A percentile compares a stretch with the other conserved stretches of the same genome.
These are phyloP conservation scores for Paxillus ammoniavirescens DNA, from an alignment of 768 basidiomycete genomes.

Conservation along the genomic window DNA sequence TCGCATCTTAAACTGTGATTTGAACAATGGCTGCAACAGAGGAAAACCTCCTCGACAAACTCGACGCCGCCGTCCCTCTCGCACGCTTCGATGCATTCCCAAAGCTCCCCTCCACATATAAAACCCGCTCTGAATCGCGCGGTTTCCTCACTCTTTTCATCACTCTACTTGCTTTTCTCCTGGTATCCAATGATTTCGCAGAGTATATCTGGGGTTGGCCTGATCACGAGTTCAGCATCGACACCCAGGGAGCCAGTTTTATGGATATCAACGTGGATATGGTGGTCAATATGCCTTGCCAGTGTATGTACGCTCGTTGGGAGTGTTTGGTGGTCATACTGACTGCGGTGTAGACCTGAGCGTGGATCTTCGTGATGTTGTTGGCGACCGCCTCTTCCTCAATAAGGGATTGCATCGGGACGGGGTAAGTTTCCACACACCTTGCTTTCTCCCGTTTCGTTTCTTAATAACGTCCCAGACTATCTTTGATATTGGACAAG, in stretches of 20 bases:
- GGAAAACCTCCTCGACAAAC: slow-evolving; percentile 51
- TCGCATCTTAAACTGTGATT: too few relatives aligned
- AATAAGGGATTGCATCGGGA: slow-evolving; percentile 80
- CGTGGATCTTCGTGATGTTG: slow-evolving; percentile 87
- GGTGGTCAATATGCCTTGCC: slow-evolving; percentile 90
- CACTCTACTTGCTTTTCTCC: slow-evolving; percentile 59
- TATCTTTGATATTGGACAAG: slow-evolving; percentile 79
- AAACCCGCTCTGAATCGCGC: slow-evolving; percentile 71
- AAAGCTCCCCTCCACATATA: slow-evolving; percentile 81
- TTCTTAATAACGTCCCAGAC: slow-evolving; percentile 43
- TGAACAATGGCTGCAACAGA: slow-evolving; percentile 17
- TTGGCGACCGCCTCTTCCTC: slow-evolving; percentile 90
- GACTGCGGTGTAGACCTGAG: slow-evolving; percentile 56
- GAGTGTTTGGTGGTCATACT: not conserved
- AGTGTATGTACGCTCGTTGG: slow-evolving; percentile 57
- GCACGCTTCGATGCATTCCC: slow-evolving; percentile 85
- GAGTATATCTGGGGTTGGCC: slow-evolving; percentile 96
- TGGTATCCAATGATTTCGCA: slow-evolving; percentile 84
- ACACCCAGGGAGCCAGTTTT: slow-evolving; percentile 54
- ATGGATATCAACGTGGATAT: slow-evolving; percentile 91
- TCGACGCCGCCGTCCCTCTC: slow-evolving; percentile 62
- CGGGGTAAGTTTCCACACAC: slow-evolving; percentile 51
- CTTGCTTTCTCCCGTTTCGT: not conserved
- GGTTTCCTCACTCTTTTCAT: slow-evolving; percentile 82
- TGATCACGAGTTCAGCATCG: slow-evolving; percentile 86